Percentiles rank a stretch among this genome's conserved stretches.
Conservation (phyloP, 108 stramenopile genomes). For the Heterococcus sp. region DNA sequence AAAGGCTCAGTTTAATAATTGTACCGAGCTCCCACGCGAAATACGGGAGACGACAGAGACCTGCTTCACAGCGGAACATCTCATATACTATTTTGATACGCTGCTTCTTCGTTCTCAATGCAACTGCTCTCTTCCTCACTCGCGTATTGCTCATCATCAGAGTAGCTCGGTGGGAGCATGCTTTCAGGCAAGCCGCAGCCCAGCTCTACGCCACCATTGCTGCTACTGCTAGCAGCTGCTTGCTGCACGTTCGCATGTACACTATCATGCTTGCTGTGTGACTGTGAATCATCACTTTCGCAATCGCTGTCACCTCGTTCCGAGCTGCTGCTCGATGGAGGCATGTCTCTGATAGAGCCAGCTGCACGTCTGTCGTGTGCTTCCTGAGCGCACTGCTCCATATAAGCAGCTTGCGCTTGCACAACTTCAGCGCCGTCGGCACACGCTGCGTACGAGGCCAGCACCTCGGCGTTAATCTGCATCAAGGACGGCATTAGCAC, state of each 20-base stretch:
- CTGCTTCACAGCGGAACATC: no score
- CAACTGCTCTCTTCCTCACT: neutral
- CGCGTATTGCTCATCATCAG: constrained; percentile 15
- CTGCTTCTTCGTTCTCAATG: no score
- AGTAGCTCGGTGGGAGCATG: constrained; percentile 36
- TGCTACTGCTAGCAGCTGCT: no score
- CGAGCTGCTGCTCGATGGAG: constrained; percentile 11
- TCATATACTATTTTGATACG: no score
- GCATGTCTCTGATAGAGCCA: constrained; percentile 28
- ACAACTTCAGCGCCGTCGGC: constrained; percentile 29
- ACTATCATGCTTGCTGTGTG: constrained; percentile 2
- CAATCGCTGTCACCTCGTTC: neutral
- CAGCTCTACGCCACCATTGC: neutral
- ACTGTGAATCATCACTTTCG: constrained; percentile 3
- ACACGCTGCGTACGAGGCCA: constrained; percentile 34
- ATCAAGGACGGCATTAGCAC: neutral
- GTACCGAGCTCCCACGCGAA: no score
- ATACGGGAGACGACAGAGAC: no score
- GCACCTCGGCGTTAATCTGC: constrained; percentile 25
- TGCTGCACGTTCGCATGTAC: neutral
- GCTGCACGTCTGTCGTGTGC: constrained; percentile 6
- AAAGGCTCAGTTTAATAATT: no score
- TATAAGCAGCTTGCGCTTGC: constrained; percentile 9
- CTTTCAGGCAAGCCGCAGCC: constrained; percentile 8
- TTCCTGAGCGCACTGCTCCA: constrained; percentile 23